Evolutionary conservation across 2,329 filamentous ascomycete species (phyloP), one percentile per base, ranked within the genome.

Genomic region (Aspergillus melleus): DNA sequence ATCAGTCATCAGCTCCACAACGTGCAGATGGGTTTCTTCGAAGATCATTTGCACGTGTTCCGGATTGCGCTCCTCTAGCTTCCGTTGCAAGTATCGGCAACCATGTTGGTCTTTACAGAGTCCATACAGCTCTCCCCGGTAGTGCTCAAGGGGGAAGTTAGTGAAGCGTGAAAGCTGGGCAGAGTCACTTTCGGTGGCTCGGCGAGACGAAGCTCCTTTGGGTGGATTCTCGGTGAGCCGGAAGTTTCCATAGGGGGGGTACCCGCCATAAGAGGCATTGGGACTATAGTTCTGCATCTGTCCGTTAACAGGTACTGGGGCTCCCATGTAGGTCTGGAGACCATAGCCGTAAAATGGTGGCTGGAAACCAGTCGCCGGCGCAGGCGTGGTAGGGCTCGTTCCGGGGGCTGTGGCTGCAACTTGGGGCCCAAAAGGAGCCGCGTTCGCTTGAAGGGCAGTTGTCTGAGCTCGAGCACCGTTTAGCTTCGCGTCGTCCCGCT

Each of bases 51-150:
- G 90, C 54, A 97, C 86, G 70, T 96, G 87, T 29, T 94, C 89
- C 5, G 89, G 85, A 67, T 89, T 88, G 68, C 90, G 90, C 72
- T 96, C 94, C 79, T 99, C 95, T 5, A 99, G 84, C 81, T 98
- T 96, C 83, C 96, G 95, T 80, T 99, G 95, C 58, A 99, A 81
- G 75, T 95, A 99, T 60, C 95, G 90, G 72, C 95, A 99, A 60
- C 95, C 95, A 76, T 99, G 93, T 79, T 99, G 95, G 72, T 99
- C 95, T 79, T 97, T 98, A 84, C 94, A 98, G 39, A 97, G 82
- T 54, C 87, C 84, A 76, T 96, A 96, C 70, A 99, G 91, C 69
- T 92, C 89, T 52, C 92, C 91, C 39, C 84, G 83, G 69, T 95
- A 89, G 36, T 88, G 86, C 73, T 96, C 91, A 22, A 98, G 82